Evolutionary conservation across 192 early-diverging fungal species (phyloP).

Genomic region (Coemansia sp.): DNA sequence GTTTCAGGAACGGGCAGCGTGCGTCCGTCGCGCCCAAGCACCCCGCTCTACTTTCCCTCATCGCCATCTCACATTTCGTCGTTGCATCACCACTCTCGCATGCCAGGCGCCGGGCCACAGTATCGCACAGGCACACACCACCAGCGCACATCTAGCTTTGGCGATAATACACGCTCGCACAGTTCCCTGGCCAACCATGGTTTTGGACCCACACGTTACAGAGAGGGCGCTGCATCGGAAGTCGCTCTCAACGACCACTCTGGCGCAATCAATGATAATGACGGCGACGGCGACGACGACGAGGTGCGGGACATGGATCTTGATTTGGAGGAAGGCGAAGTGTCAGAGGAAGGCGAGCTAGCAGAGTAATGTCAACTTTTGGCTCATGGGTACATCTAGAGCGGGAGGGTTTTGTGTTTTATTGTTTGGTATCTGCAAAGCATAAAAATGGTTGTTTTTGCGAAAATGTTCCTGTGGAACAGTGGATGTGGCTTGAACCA

Average conservation of each 20-base stretch:
- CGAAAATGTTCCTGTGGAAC: background rate
- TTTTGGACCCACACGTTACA: background rate
- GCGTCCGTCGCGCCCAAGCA: slow-evolving; percentile 44
- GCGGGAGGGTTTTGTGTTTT: background rate
- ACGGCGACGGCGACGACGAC: slow-evolving; percentile 15
- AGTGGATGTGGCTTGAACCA: background rate
- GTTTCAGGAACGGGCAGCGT: slow-evolving; percentile 27
- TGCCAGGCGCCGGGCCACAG: background rate
- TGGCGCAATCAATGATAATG: background rate
- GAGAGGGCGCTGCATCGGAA: background rate
- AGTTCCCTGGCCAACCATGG: background rate
- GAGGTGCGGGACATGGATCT: slow-evolving; percentile 44
- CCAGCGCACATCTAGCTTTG: slow-evolving; percentile 32
- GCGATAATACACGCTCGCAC: slow-evolving; percentile 10
- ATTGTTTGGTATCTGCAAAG: background rate
- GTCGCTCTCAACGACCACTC: background rate
- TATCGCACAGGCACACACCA: slow-evolving; percentile 18
- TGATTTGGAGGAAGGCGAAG: slow-evolving; percentile 37
- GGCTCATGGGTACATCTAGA: background rate
- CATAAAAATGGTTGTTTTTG: too few species aligned
- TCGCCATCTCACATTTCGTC: slow-evolving; percentile 34
- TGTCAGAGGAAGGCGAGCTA: slow-evolving; percentile 50
- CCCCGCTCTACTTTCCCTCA: slow-evolving; percentile 35
- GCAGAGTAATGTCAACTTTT: slow-evolving; percentile 13
- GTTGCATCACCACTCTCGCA: slow-evolving; percentile 14